Evolutionary conservation across 1,139 yeast genomes (phyloP).

Genomic region (Saccharomyces hybrid): DNA sequence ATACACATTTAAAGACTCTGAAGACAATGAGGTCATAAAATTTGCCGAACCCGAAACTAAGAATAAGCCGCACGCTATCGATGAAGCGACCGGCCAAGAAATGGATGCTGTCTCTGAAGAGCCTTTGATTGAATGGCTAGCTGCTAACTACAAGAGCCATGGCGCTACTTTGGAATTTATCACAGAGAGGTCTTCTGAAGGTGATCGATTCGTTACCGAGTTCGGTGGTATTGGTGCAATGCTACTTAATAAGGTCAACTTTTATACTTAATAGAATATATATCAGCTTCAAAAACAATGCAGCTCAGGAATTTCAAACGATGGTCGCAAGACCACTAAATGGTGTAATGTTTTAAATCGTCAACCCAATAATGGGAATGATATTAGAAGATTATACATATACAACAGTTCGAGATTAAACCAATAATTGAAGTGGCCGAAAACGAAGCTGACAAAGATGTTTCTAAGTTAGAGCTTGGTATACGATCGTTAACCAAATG

Average conservation of each 20-base stretch:
- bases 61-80: conserved; percentile 70
- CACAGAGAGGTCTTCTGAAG: conserved; percentile 93
- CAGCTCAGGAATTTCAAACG: too few relatives aligned
- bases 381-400: too few relatives aligned
- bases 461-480: neutral
- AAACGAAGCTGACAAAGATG: too few relatives aligned
- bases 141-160: conserved; percentile 86
- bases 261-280: conserved; percentile 25
- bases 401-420: too few relatives aligned
- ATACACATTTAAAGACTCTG: conserved; percentile 77
- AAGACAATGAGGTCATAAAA: conserved; percentile 68
- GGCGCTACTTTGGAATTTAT: conserved; percentile 96
- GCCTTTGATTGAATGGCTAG: conserved; percentile 90
- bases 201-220: conserved; percentile 95
- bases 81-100: conserved; percentile 81
- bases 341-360: too few relatives aligned
- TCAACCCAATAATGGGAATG: too few relatives aligned
- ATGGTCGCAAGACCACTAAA: too few relatives aligned
- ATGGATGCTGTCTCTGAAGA: conserved; percentile 81
- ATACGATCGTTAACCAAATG: neutral
- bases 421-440: too few relatives aligned
- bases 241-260: conserved; percentile 92
- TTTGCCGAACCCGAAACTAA: conserved; percentile 62
- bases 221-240: conserved; percentile 98
- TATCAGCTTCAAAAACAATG: too few relatives aligned